These are phyloP conservation scores for Chytriomyces hyalinus DNA, from an alignment of 192 early-diverging fungal genomes.

Conservation along the genomic window DNA sequence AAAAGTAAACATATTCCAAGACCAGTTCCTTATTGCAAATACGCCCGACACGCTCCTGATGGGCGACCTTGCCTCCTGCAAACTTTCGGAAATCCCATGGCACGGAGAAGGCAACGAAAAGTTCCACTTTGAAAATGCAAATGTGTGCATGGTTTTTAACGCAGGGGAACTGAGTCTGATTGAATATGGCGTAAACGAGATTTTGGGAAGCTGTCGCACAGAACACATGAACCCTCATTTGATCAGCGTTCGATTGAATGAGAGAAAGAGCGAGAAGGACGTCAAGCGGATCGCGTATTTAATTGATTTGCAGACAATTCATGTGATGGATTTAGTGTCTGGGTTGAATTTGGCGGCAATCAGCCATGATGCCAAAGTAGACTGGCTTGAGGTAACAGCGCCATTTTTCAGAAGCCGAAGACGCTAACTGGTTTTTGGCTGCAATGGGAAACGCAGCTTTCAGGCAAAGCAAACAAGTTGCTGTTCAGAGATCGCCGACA, in stretches of 20 bases:
- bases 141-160: conserved; percentile 72
- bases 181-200: conserved; percentile 72
- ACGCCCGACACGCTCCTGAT: conserved; percentile 67
- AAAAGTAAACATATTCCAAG: conserved; percentile 74
- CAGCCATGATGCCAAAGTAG: conserved; percentile 61
- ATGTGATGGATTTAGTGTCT: conserved; percentile 61
- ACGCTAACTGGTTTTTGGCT: background rate
- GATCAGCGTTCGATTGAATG: conserved; percentile 68
- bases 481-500: conserved; percentile 64
- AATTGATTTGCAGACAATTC: conserved; percentile 65
- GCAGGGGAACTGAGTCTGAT: conserved; percentile 67
- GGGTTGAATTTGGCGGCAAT: conserved; percentile 52
- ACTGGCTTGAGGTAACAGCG: conserved; percentile 63
- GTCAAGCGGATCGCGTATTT: conserved; percentile 66
- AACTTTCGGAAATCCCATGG: conserved; percentile 72
- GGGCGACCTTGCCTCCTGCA: conserved; percentile 68
- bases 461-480: conserved; percentile 67
- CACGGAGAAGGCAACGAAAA: conserved; percentile 59
- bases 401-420: background rate
- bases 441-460: conserved; percentile 44
- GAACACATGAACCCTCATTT: conserved; percentile 71
- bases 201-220: conserved; percentile 64
- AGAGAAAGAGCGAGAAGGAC: conserved; percentile 60
- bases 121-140: conserved; percentile 67
- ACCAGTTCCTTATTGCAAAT: conserved; percentile 69